Evolutionary conservation across 1,139 yeast species (phyloP).

Genomic region (Yamadazyma taylorii): DNA sequence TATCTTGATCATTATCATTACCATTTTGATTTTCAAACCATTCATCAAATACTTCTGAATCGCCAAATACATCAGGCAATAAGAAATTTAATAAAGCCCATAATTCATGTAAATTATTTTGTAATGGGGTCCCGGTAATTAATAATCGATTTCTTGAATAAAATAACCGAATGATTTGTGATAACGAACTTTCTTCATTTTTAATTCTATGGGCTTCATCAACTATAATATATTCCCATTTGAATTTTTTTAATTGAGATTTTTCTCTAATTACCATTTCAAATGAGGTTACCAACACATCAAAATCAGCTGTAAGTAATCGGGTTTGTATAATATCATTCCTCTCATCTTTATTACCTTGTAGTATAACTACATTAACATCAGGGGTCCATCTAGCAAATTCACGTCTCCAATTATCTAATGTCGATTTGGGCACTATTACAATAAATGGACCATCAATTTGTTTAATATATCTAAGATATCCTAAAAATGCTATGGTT

Average conservation of each 20-base stretch:
- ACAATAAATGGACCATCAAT: constrained; percentile 91
- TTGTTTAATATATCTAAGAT: constrained; percentile 71
- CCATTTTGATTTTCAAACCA: constrained; percentile 54
- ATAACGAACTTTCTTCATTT: constrained; percentile 71
- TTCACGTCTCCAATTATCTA: constrained; percentile 95
- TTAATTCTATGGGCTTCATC: constrained; percentile 85
- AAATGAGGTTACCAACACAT: constrained; percentile 70
- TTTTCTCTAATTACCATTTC: constrained; percentile 79
- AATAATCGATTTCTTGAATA: constrained; percentile 67
- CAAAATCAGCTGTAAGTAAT: constrained; percentile 64
- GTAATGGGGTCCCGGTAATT: constrained; percentile 81
- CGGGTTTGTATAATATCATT: constrained; percentile 48
- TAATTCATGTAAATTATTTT: constrained; percentile 73
- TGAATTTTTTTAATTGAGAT: constrained; percentile 58
- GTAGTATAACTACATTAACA: constrained; percentile 63
- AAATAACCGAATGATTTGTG: constrained; percentile 74
- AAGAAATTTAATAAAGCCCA: constrained; percentile 80
- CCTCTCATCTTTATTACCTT: constrained; percentile 73
- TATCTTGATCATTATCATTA: constrained; percentile 36
- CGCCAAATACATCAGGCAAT: constrained; percentile 76
- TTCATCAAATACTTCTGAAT: constrained; percentile 69
- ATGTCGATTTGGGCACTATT: constrained; percentile 91
- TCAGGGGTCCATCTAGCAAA: constrained; percentile 94
- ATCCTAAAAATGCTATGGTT: constrained; percentile 70
- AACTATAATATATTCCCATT: constrained; percentile 73